Percentiles rank a stretch among this genome's conserved stretches.
These are phyloP conservation scores for Nannizziopsis arthrosporioides DNA, from an alignment of 2,329 filamentous ascomycete genomes.

Conservation along the genomic window DNA sequence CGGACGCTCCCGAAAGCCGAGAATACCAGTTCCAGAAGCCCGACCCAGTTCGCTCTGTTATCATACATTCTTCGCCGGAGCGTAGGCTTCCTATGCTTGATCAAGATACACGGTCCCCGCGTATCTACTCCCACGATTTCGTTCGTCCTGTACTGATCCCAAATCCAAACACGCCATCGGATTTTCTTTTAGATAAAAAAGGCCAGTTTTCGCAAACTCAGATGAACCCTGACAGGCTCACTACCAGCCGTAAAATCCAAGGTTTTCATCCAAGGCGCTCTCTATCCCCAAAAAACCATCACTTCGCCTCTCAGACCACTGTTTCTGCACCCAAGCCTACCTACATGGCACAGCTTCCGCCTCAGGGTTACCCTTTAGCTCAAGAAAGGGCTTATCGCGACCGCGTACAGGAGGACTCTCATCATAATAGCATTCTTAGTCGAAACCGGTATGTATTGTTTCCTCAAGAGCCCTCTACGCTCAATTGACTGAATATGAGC, in stretches of 20 bases:
- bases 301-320: not conserved
- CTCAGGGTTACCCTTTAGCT: not conserved
- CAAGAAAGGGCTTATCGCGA: not conserved
- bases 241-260: too few relatives aligned
- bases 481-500: not conserved
- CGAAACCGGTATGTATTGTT: slow-evolving; percentile 6
- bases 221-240: not conserved
- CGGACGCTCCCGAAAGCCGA: not conserved
- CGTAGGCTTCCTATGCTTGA: slow-evolving; percentile 15
- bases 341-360: not conserved
- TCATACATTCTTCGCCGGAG: slow-evolving; percentile 16
- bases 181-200: not conserved
- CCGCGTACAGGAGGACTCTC: not conserved
- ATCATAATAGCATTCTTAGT: not conserved
- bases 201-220: not conserved
- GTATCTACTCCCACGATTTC: slow-evolving; percentile 29
- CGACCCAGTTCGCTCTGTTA: slow-evolving; percentile 8
- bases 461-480: not conserved
- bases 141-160: slow-evolving; percentile 25
- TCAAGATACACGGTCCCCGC: slow-evolving; percentile 11
- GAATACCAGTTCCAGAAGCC: not conserved
- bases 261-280: not conserved
- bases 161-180: not conserved
- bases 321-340: not conserved
- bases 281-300: slow-evolving; percentile 3